phyloP scores from a whole-genome alignment of 129 eudicot species.

The Deinandra increscens region DNA sequence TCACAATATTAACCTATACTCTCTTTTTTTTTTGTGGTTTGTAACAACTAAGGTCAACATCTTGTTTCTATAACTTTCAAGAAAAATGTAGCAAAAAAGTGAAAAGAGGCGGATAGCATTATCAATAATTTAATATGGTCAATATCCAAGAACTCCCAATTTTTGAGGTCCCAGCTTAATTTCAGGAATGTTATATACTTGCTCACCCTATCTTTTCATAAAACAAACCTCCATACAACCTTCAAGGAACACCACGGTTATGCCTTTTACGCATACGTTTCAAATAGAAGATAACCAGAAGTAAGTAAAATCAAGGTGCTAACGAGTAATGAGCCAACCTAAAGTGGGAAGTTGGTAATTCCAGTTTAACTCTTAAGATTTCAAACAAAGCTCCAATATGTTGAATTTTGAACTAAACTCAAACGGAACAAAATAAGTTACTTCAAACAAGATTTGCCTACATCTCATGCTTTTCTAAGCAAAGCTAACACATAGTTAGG shows the following conservation, averaged over 20 bases:
- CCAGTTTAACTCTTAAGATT: not conserved
- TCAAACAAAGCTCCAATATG: not conserved
- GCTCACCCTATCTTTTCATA: not conserved
- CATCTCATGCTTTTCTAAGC: not conserved
- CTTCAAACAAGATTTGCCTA: not conserved
- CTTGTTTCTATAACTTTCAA: not conserved
- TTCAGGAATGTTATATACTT: not conserved
- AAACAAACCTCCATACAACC: not conserved
- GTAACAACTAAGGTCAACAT: not conserved
- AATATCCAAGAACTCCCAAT: not conserved
- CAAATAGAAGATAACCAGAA: slow-evolving; percentile 3
- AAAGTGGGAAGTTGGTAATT: not conserved
- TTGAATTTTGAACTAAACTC: not conserved
- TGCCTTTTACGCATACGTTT: not conserved
- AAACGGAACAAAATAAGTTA: not conserved
- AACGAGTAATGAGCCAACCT: slow-evolving; percentile 4
- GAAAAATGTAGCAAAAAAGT: not conserved
- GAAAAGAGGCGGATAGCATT: not conserved
- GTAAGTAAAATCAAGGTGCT: not conserved
- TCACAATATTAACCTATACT: no score
- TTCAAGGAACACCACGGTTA: not conserved
- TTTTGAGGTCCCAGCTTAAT: not conserved
- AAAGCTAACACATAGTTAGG: not conserved
- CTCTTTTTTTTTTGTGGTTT: not conserved
- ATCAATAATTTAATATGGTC: not conserved